These are phyloP conservation scores for Fomes fomentarius DNA, from an alignment of 1,284 basidiomycete species.

Conservation along the genomic window DNA sequence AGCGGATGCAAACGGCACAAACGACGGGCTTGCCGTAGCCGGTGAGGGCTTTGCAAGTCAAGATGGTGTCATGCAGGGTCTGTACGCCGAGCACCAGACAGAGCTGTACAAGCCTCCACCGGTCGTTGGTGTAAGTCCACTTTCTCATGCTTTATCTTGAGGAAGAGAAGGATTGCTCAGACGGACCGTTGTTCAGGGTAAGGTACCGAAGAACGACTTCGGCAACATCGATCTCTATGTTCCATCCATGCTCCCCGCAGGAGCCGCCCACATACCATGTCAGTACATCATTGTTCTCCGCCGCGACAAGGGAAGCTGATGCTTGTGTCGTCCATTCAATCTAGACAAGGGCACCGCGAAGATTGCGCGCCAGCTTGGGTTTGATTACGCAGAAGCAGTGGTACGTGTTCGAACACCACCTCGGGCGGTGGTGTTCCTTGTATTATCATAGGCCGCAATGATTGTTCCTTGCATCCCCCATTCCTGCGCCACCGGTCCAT, in stretches of 20 bases:
- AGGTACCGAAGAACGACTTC: conserved; percentile 93
- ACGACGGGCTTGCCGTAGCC: conserved; percentile 19
- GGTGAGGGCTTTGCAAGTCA: conserved; percentile 41
- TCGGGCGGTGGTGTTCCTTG: background rate
- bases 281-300: conserved; percentile 38
- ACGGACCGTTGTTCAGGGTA: conserved; percentile 60
- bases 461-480: background rate
- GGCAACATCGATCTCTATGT: conserved; percentile 98
- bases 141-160: background rate
- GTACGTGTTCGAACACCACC: conserved; percentile 45
- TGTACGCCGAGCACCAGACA: conserved; percentile 90
- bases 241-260: conserved; percentile 91
- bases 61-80: conserved; percentile 79
- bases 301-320: too few relatives aligned
- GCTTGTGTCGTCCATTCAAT: too few relatives aligned
- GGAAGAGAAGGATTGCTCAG: background rate
- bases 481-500: too few relatives aligned
- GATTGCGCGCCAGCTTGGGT: conserved; percentile 84
- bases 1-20: conserved; percentile 5
- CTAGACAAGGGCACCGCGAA: conserved; percentile 92
- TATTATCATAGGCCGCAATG: background rate
- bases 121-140: conserved; percentile 71
- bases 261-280: conserved; percentile 90
- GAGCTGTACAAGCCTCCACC: conserved; percentile 81
- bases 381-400: conserved; percentile 94